Evolutionary conservation across 106 monocot genomes (phyloP).

Genomic region (Acorus gramineus): DNA sequence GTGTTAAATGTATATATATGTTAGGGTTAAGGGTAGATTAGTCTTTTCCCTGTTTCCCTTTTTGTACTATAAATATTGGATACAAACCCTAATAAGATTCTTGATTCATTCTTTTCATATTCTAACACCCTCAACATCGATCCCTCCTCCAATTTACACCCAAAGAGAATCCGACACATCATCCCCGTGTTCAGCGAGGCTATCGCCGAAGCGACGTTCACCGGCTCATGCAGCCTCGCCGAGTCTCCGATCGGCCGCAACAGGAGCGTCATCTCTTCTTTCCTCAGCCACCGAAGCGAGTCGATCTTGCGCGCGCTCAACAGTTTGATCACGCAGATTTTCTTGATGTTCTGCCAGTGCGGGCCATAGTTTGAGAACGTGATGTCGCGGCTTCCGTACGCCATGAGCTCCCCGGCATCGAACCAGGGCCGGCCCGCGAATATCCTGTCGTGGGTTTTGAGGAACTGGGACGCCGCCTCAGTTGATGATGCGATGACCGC

Average conservation of each 20-base stretch:
- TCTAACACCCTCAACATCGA: background rate
- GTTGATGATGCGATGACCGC: slow-evolving; percentile 38
- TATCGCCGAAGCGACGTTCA: slow-evolving; percentile 27
- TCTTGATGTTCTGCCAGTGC: slow-evolving; percentile 38
- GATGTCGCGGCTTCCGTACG: slow-evolving; percentile 27
- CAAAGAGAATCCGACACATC: slow-evolving; percentile 67
- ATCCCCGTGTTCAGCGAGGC: slow-evolving; percentile 43
- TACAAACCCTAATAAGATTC: too few species aligned
- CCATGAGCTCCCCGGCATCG: slow-evolving; percentile 39
- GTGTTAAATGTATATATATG: too few species aligned
- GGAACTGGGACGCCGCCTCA: slow-evolving; percentile 23
- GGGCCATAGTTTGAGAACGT: slow-evolving; percentile 30
- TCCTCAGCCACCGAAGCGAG: slow-evolving; percentile 23
- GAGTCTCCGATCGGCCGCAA: slow-evolving; percentile 13
- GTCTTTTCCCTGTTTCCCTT: too few species aligned
- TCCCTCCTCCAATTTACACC: slow-evolving; percentile 21
- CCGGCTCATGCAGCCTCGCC: background rate
- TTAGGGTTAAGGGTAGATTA: too few species aligned
- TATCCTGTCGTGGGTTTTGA: slow-evolving; percentile 40
- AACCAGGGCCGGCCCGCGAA: slow-evolving; percentile 37
- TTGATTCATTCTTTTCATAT: too few species aligned
- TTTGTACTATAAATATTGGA: too few species aligned
- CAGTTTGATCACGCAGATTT: slow-evolving; percentile 32
- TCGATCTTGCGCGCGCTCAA: slow-evolving; percentile 21
- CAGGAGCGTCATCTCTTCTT: slow-evolving; percentile 28